Evolutionary conservation across 345 rosid species (phyloP), one percentile per base, ranked within the genome.

Genomic region (Trapa bicornis): DNA sequence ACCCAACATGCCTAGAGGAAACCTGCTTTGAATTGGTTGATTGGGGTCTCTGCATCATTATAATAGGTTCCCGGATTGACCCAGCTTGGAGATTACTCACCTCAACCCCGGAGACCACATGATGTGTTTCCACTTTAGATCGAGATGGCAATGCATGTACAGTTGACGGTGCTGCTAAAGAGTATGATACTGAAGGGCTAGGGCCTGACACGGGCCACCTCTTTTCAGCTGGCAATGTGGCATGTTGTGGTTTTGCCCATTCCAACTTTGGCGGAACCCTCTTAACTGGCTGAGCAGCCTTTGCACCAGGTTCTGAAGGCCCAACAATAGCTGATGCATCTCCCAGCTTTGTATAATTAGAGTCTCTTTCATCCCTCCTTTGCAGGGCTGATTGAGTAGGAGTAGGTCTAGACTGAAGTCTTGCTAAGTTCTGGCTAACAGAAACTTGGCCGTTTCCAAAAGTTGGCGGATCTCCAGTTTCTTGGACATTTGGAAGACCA

Each of bases 21-120:
- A 78, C 69, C 67, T 76, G 86, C 67, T 80, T 86, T 47, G 72
- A 57, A 73, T 73, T 87, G 65, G 79, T 47, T 64, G 87, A 79
- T 75, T 91, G 92, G 66, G 85, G 79, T 58, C 87, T 80, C 80
- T 86, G 97, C 85, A 87, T 86, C 87, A 89, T 74, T 16, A 78
- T 69, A 8, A 84, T 76, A 10, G 96, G 83, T 68, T 91, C 90
- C 79, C 85, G 77, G 48, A 82, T 79, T 56, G 76, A 71, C 67
- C 76, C 81, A 38, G 78, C 75, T 68, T 83, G 89, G 71, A 72
- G 73, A 65, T 60, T 78, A 79, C 79, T 91, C 37, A 76, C 74
- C 67, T 87, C 94, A 66, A 57, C 81, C 64, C 87, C 90, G 64
- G 65, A 72, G 65, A 81, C 68, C 53, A 72, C 37, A 79, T 73